Evolutionary conservation across 2,329 filamentous ascomycete species (phyloP), one percentile per base, ranked within the genome.

Genomic region (Sporothrix brasiliensis): DNA sequence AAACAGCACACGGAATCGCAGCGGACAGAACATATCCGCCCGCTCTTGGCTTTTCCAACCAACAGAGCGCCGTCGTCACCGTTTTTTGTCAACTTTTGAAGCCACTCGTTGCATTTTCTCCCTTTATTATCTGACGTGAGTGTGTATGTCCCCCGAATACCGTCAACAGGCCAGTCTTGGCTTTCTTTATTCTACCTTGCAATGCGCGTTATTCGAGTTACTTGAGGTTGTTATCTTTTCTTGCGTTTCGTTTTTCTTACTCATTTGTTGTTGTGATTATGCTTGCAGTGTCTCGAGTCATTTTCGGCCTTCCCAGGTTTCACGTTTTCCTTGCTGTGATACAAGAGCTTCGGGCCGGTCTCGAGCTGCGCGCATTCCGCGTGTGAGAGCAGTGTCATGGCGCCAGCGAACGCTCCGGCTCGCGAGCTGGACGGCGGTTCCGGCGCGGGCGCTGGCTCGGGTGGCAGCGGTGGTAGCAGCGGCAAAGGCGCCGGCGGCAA

Each of bases 391-490:
- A 66, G 47, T 21, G 69, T 24, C 61, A 73, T 73, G 72, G 68
- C 69, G 67, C 72, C 72, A 49, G 69, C 72, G 65, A 70, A 65
- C 30, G 58, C 68, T 53, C 49, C 73, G 44, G 67, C 21, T 21
- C 71, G 73, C 47, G 73, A 72, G 16, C 60, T 63, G 50, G 71
- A 72, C n/a, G 61, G 69, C 47, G 66, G 49, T 24, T 34, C 60
- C 30, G 60, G 67, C n/a, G 68, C 53, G 14, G 72, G 65, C 24
- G 41, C 61, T 58, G 63, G 63, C 30, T 66, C 41, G 34, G 70
- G 67, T n/a, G 65, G 66, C 60, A 58, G 47, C 7, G 41, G 61
- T 21, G 53, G 21, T 52, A 53, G 49, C 52, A 56, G 34, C 34
- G 39, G 53, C 47, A 65, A 44, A 11, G 34, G 60, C 52, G 30